phyloP scores from a whole-genome alignment of 2,329 filamentous ascomycete species.

The Cladophialophora chaetospira region DNA sequence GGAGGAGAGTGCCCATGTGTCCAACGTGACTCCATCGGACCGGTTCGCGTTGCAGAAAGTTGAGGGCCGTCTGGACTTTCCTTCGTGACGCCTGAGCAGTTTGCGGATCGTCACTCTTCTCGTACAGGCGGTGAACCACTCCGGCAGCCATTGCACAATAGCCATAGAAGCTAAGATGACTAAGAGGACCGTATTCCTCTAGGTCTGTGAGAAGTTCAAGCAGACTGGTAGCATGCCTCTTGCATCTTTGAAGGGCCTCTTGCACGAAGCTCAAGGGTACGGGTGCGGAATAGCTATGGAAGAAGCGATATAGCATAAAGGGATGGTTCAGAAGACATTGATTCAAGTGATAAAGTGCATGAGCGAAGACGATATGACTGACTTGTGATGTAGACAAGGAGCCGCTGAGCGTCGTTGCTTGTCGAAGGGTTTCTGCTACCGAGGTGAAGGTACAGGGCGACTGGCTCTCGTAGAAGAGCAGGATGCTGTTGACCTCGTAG shows the following conservation, averaged over 20 bases:
- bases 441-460: constrained; percentile 10
- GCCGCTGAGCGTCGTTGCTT: neutral
- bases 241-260: constrained; percentile 34
- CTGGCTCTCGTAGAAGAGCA: constrained; percentile 13
- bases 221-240: constrained; percentile 37
- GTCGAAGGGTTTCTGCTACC: neutral
- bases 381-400: neutral
- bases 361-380: constrained; percentile 38
- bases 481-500: constrained; percentile 13
- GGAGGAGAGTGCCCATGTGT: constrained; percentile 15
- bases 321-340: constrained; percentile 43
- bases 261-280: constrained; percentile 37
- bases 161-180: constrained; percentile 39
- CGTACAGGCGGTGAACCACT: constrained; percentile 12
- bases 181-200: constrained; percentile 21
- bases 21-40: constrained; percentile 6
- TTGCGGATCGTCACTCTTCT: neutral
- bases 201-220: constrained; percentile 32
- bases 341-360: constrained; percentile 39
- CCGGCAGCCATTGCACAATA: constrained; percentile 39
- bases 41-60: constrained; percentile 3
- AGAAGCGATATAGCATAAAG: constrained; percentile 37
- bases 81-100: constrained; percentile 1
- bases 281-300: constrained; percentile 34
- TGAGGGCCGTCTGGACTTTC: neutral